phyloP scores from a whole-genome alignment of 2,329 filamentous ascomycete genomes.

The Cadophora sp. region DNA sequence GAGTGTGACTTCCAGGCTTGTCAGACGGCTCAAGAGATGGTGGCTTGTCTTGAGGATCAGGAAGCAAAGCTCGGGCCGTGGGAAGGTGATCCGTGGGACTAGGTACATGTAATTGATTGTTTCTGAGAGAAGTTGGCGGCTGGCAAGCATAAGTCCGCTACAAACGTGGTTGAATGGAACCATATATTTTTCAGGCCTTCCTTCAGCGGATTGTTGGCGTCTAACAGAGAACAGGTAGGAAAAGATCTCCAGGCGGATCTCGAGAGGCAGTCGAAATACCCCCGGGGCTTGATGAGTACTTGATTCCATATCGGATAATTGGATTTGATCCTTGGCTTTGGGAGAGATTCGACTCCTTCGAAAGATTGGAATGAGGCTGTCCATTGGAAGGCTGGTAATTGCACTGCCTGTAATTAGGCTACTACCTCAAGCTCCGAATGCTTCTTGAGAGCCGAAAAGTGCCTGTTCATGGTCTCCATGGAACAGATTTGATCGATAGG shows the following conservation, averaged over 20 bases:
- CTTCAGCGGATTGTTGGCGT: background rate
- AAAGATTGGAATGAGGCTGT: background rate
- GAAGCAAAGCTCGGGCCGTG: background rate
- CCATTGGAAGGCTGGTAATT: background rate
- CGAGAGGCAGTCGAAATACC: background rate
- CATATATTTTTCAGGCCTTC: conserved; percentile 2
- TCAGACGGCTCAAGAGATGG: background rate
- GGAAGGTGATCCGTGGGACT: background rate
- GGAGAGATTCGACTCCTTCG: background rate
- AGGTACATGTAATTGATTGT: background rate
- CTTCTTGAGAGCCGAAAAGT: no score
- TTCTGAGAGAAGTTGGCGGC: background rate
- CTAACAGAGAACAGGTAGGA: background rate
- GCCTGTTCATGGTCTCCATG: no score
- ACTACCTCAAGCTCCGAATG: no score
- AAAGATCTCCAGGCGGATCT: background rate
- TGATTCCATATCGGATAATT: background rate
- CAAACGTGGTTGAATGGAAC: background rate
- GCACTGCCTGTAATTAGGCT: background rate
- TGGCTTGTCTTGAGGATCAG: background rate
- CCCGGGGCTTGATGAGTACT: background rate
- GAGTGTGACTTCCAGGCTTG: background rate
- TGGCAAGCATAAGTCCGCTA: background rate
- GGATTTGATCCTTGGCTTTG: background rate
- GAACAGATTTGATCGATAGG: no score